A percentile compares a stretch with the other conserved stretches of the same genome.
These are phyloP conservation scores for Hypoxylon sp. DNA, from an alignment of 2,329 filamentous ascomycete genomes.

Conservation along the genomic window DNA sequence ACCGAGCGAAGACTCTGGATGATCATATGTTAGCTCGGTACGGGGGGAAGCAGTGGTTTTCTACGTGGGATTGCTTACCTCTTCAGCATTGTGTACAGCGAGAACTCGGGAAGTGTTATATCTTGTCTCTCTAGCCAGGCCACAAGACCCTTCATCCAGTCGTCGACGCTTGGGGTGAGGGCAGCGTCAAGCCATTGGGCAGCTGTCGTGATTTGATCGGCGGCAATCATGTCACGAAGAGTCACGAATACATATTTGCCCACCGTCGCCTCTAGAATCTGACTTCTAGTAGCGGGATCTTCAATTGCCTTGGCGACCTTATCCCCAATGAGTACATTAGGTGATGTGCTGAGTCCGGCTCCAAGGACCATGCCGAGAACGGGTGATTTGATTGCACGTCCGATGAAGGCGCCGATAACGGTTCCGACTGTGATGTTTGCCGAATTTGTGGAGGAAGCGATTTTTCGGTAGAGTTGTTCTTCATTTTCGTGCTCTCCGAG, in stretches of 20 bases:
- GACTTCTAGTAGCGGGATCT: constrained; percentile 18
- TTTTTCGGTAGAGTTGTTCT: constrained; percentile 28
- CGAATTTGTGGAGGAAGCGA: constrained; percentile 34
- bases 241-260: constrained; percentile 27
- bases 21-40: constrained; percentile 11
- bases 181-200: constrained; percentile 24
- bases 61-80: constrained; percentile 23
- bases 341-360: constrained; percentile 24
- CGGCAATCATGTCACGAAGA: constrained; percentile 29
- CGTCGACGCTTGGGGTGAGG: constrained; percentile 26
- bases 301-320: constrained; percentile 17
- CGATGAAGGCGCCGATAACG: constrained; percentile 37
- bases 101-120: constrained; percentile 21
- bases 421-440: constrained; percentile 26
- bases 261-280: constrained; percentile 29
- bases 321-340: constrained; percentile 26
- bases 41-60: neutral
- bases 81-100: constrained; percentile 33
- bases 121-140: constrained; percentile 39
- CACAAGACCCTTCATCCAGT: constrained; percentile 28
- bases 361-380: constrained; percentile 32
- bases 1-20: constrained; percentile 24
- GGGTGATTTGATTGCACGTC: constrained; percentile 28
- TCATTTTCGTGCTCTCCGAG: constrained; percentile 14
- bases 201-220: constrained; percentile 19